phyloP scores from a whole-genome alignment of 73 alveolate genomes.

The Paramecium primaurelia region DNA sequence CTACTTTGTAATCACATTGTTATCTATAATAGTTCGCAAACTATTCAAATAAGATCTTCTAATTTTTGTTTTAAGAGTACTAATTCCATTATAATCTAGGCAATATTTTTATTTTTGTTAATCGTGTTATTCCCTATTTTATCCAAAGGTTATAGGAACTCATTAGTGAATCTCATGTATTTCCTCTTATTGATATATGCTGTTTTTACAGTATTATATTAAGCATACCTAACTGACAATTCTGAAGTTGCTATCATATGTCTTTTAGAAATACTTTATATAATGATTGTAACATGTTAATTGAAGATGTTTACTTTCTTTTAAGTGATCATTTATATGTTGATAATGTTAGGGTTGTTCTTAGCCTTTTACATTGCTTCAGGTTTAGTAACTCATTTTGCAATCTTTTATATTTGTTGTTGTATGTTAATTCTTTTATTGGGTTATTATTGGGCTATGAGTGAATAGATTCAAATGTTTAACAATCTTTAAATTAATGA shows the following conservation, averaged over 20 bases:
- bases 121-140: background rate
- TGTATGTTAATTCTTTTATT: background rate
- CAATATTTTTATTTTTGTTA: background rate
- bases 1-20: background rate
- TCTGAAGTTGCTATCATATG: background rate
- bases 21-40: background rate
- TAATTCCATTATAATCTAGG: background rate
- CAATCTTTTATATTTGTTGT: background rate
- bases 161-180: background rate
- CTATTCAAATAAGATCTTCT: background rate
- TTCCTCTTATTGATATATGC: background rate
- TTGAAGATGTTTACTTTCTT: background rate
- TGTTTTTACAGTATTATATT: background rate
- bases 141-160: background rate
- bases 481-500: constrained; percentile 22
- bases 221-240: constrained; percentile 13
- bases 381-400: background rate
- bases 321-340: background rate
- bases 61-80: constrained; percentile 6
- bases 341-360: background rate
- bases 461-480: constrained; percentile 21
- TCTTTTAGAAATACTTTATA: background rate
- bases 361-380: background rate
- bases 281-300: background rate
- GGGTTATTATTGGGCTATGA: background rate